A percentile compares a stretch with the other conserved stretches of the same genome.
Conservation (phyloP, 305 asterid species). For the Solanum hybrid region DNA sequence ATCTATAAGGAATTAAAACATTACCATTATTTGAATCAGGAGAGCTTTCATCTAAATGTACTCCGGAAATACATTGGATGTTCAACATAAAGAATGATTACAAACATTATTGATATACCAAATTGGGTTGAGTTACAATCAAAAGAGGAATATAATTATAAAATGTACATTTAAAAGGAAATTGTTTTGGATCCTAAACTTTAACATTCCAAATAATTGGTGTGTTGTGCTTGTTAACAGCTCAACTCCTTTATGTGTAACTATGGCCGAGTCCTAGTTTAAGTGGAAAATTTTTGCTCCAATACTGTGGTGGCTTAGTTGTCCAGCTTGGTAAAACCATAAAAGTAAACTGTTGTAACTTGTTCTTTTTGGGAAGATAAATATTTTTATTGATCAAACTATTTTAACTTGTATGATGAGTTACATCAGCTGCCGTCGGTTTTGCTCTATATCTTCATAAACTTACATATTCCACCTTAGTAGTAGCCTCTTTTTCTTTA, state of each 20-base stretch:
- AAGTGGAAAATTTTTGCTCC: not conserved
- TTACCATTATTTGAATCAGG: not conserved
- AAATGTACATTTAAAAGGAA: not conserved
- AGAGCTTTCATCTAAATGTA: not conserved
- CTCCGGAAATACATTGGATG: not conserved
- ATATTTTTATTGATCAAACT: not conserved
- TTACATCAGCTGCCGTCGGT: not conserved
- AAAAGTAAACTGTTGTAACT: not conserved
- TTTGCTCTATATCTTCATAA: constrained; percentile 4
- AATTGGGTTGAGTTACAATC: not conserved
- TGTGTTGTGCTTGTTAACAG: not conserved
- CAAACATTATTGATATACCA: not conserved
- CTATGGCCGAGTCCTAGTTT: not conserved
- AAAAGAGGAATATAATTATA: not conserved
- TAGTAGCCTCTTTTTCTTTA: not conserved
- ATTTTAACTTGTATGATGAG: not conserved
- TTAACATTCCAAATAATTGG: not conserved
- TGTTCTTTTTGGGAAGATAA: not conserved
- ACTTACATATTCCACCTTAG: not conserved
- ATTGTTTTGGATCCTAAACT: not conserved
- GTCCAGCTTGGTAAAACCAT: not conserved
- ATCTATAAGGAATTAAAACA: not conserved
- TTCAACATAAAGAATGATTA: not conserved
- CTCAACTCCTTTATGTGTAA: not conserved
- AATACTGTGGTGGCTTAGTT: not conserved